phyloP scores from a whole-genome alignment of 305 asterid species.

The Caryopteris hybrid region DNA sequence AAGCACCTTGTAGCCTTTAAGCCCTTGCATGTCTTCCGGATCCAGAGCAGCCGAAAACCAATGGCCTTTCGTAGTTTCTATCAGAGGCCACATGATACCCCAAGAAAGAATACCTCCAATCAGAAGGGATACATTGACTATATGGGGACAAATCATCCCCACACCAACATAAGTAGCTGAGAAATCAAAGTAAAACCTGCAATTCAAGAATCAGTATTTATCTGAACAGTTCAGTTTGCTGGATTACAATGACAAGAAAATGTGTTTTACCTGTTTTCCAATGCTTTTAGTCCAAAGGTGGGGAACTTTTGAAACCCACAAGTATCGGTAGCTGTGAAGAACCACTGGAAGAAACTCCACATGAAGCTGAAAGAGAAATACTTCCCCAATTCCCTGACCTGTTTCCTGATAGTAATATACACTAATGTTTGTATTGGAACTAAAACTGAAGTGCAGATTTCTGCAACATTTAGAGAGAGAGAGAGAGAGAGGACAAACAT shows the following conservation, averaged over 20 bases:
- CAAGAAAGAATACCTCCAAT: conserved; percentile 41
- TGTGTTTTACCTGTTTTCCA: too few species aligned
- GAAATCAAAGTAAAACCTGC: conserved; percentile 51
- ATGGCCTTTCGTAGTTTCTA: conserved; percentile 24
- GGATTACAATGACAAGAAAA: too few species aligned
- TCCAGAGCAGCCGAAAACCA: conserved; percentile 32
- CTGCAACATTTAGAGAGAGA: too few species aligned
- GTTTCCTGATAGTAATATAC: conserved; percentile 25
- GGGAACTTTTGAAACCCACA: conserved; percentile 45
- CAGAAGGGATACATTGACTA: conserved; percentile 36
- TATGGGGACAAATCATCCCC: conserved; percentile 47
- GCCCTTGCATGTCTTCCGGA: conserved; percentile 19
- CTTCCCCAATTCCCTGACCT: conserved; percentile 30
- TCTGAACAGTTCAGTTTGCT: too few species aligned
- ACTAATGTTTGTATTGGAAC: too few species aligned
- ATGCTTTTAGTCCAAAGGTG: conserved; percentile 43
- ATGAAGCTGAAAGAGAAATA: conserved; percentile 37
- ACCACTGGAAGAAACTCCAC: conserved; percentile 52
- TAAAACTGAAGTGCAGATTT: too few species aligned
- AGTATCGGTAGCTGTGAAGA: conserved; percentile 31
- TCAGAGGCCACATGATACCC: conserved; percentile 50
- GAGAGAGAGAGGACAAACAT: too few species aligned
- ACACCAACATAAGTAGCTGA: conserved; percentile 43
- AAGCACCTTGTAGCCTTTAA: conserved; percentile 31
- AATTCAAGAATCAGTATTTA: too few species aligned